phyloP scores from a whole-genome alignment of 176 grass and related monocot genomes.

The Saccharum officinarum region DNA sequence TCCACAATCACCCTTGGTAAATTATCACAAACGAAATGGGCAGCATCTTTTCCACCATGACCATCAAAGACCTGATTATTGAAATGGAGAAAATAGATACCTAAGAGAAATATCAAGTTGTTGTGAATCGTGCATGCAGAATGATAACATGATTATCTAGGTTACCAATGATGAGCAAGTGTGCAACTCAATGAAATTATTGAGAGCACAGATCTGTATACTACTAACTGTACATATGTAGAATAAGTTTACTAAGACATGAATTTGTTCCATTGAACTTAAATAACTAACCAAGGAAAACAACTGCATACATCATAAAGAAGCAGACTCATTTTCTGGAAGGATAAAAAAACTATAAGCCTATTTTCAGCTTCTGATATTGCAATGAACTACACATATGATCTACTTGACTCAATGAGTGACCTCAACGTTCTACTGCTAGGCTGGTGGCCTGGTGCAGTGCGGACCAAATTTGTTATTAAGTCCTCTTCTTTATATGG shows the following conservation, averaged over 20 bases:
- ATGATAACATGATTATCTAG: background rate
- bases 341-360: background rate
- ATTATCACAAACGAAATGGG: slow-evolving; percentile 80
- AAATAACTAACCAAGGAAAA: background rate
- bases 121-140: background rate
- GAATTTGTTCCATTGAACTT: background rate
- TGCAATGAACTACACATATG: background rate
- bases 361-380: slow-evolving; percentile 8
- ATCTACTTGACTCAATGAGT: background rate
- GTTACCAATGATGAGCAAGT: background rate
- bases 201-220: background rate
- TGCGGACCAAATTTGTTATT: background rate
- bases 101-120: background rate
- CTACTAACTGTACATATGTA: background rate
- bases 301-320: background rate
- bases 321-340: background rate
- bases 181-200: slow-evolving; percentile 12
- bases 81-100: slow-evolving; percentile 12
- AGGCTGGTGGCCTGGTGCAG: background rate
- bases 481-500: background rate
- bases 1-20: slow-evolving; percentile 86
- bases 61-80: slow-evolving; percentile 85
- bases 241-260: background rate
- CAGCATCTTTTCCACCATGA: slow-evolving; percentile 94
- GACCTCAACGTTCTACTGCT: background rate